phyloP scores from a whole-genome alignment of 768 basidiomycete species.

The Pisolithus microcarpus region DNA sequence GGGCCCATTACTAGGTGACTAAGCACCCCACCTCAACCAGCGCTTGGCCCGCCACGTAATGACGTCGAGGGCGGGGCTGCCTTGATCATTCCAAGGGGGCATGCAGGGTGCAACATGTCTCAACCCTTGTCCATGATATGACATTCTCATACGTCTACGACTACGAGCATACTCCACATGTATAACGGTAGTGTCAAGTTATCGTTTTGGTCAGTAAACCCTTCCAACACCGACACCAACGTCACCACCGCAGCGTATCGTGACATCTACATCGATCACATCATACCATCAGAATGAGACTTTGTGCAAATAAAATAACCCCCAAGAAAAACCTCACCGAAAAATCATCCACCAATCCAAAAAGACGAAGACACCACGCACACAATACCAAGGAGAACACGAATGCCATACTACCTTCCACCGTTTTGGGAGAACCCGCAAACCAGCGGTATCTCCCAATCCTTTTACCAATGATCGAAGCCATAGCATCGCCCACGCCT shows the following conservation, averaged over 20 bases:
- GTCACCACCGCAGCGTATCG: conserved; percentile 59
- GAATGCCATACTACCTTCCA: conserved; percentile 89
- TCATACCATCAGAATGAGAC: conserved; percentile 10
- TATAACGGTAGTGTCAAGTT: conserved; percentile 95
- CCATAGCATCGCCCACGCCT: conserved; percentile 91
- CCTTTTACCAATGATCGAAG: conserved; percentile 86
- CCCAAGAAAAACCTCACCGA: conserved; percentile 47
- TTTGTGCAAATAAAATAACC: neutral
- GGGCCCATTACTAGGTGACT: conserved; percentile 5
- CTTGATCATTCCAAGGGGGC: too few relatives aligned
- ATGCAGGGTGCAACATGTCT: neutral
- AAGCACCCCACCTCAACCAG: conserved; percentile 5
- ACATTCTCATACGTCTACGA: conserved; percentile 36
- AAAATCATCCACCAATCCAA: conserved; percentile 66
- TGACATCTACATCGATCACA: conserved; percentile 40
- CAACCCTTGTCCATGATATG: neutral
- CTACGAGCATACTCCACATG: conserved; percentile 83
- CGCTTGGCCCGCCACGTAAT: neutral
- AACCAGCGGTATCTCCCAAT: conserved; percentile 82
- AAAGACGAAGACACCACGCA: conserved; percentile 63
- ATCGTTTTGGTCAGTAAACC: conserved; percentile 92
- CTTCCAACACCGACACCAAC: conserved; percentile 77
- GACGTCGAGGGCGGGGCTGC: too few relatives aligned
- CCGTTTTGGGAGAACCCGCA: conserved; percentile 73
- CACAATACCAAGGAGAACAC: conserved; percentile 58